Conservation (phyloP, 2,329 filamentous ascomycete genomes). For the Microsporum ferrugineum region DNA sequence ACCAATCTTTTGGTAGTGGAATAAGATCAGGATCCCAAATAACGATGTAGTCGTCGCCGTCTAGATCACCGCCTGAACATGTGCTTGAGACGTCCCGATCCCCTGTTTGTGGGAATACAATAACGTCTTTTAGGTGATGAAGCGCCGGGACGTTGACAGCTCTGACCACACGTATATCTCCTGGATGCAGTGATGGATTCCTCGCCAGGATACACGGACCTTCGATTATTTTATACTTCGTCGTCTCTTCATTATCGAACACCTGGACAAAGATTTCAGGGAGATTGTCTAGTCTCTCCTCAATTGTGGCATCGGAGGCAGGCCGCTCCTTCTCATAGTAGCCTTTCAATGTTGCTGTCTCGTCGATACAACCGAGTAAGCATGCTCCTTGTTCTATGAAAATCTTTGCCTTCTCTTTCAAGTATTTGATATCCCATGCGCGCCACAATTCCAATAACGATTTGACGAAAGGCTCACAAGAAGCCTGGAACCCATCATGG, state of each 20-base stretch:
- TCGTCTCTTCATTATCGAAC: conserved; percentile 44
- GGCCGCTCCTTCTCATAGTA: conserved; percentile 46
- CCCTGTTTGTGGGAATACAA: conserved; percentile 74
- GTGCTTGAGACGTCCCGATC: conserved; percentile 81
- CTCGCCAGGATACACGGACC: conserved; percentile 75
- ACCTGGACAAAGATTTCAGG: conserved; percentile 88
- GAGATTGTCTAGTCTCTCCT: conserved; percentile 43
- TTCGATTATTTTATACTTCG: conserved; percentile 53
- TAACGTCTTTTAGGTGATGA: conserved; percentile 66
- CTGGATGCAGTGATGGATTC: conserved; percentile 87
- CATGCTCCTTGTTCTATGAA: conserved; percentile 73
- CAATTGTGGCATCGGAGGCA: conserved; percentile 19
- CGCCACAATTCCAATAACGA: conserved; percentile 75
- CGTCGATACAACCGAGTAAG: conserved; percentile 78
- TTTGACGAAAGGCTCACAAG: conserved; percentile 66
- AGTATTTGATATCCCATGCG: conserved; percentile 73
- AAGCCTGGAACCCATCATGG: conserved; percentile 62
- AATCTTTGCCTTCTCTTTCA: conserved; percentile 89
- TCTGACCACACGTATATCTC: conserved; percentile 76
- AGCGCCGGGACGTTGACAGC: conserved; percentile 67
- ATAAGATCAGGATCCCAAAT: conserved; percentile 76
- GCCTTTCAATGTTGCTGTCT: conserved; percentile 63
- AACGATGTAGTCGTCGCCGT: conserved; percentile 91
- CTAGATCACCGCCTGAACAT: conserved; percentile 91
- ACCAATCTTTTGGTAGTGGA: conserved; percentile 60